phyloP scores from a whole-genome alignment of 352 stramenopile species.

The Pythium inflatum region DNA sequence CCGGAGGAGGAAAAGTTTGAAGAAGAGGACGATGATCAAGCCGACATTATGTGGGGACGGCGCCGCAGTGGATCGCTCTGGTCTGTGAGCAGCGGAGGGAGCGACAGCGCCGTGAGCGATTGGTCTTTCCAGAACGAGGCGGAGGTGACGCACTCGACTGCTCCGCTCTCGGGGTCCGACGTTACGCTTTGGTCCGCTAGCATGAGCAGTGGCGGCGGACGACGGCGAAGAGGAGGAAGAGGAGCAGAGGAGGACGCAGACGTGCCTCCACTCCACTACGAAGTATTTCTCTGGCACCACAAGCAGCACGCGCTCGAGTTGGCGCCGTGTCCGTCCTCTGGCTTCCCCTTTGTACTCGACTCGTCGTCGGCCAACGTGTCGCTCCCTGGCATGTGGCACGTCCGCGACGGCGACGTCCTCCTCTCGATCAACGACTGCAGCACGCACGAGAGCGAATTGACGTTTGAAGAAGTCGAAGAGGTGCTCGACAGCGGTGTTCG shows the following conservation, averaged over 20 bases:
- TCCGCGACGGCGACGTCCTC: constrained; percentile 61
- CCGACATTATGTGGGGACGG: constrained; percentile 8
- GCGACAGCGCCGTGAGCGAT: too few relatives aligned
- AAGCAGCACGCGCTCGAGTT: constrained; percentile 51
- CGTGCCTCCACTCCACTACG: constrained; percentile 36
- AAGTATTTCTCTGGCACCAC: constrained; percentile 67
- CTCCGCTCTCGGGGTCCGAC: constrained; percentile 23
- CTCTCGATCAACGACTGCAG: constrained; percentile 63
- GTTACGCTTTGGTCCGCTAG: background rate
- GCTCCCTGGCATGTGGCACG: constrained; percentile 70
- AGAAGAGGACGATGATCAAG: constrained; percentile 11
- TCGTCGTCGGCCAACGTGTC: constrained; percentile 50
- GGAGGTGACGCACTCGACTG: constrained; percentile 5
- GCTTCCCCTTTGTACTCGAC: constrained; percentile 50
- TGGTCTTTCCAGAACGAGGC: background rate
- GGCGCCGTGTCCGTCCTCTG: constrained; percentile 42
- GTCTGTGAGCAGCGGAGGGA: background rate
- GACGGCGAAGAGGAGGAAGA: constrained; percentile 7
- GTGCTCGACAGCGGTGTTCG: constrained; percentile 65
- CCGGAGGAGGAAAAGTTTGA: background rate
- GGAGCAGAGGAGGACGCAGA: constrained; percentile 3
- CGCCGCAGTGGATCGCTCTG: constrained; percentile 1
- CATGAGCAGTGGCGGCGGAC: background rate
- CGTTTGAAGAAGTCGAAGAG: constrained; percentile 49
- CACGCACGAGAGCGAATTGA: constrained; percentile 37